Percentiles rank a stretch among this genome's conserved stretches.
These are phyloP conservation scores for Boletus pseudo-olivaceus DNA, from an alignment of 768 basidiomycete species.

Conservation along the genomic window DNA sequence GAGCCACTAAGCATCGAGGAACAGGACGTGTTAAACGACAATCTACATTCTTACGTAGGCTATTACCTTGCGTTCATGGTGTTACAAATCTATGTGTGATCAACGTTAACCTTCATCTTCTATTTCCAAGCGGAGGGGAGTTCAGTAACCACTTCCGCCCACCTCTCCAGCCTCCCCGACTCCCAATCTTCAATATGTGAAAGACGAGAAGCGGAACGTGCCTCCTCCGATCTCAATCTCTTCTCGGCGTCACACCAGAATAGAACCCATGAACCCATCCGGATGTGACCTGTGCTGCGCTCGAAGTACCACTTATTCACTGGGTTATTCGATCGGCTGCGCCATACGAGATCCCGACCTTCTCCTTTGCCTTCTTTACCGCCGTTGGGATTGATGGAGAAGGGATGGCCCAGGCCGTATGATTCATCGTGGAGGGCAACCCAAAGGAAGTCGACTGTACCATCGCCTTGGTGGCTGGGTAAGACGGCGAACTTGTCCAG, in stretches of 20 bases:
- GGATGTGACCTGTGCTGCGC: conserved; percentile 84
- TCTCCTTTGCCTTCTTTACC: conserved; percentile 86
- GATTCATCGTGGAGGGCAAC: conserved; percentile 98
- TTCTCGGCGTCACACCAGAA: conserved; percentile 99
- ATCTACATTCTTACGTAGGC: conserved; percentile 1
- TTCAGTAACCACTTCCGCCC: conserved; percentile 64
- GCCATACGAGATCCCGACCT: conserved; percentile 96
- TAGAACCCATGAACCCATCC: conserved; percentile 83
- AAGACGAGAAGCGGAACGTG: conserved; percentile 58
- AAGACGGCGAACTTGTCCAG: conserved; percentile 98
- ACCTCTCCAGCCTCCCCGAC: conserved; percentile 60
- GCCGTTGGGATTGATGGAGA: conserved; percentile 92
- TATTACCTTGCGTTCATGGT: background rate
- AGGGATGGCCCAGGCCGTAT: conserved; percentile 90
- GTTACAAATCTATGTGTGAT: conserved; percentile 13
- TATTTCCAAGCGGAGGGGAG: conserved; percentile 80
- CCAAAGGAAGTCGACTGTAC: conserved; percentile 99
- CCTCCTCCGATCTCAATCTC: conserved; percentile 66
- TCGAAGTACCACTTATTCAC: conserved; percentile 99
- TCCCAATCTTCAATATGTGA: conserved; percentile 80
- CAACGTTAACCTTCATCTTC: conserved; percentile 5
- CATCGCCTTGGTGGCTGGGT: conserved; percentile 93
- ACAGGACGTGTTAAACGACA: background rate
- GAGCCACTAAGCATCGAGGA: conserved; percentile 17
- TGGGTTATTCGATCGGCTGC: conserved; percentile 88